A percentile compares a stretch with the other conserved stretches of the same genome.
Evolutionary conservation across 768 basidiomycete genomes (phyloP).

Genomic region (Piloderma croceum): DNA sequence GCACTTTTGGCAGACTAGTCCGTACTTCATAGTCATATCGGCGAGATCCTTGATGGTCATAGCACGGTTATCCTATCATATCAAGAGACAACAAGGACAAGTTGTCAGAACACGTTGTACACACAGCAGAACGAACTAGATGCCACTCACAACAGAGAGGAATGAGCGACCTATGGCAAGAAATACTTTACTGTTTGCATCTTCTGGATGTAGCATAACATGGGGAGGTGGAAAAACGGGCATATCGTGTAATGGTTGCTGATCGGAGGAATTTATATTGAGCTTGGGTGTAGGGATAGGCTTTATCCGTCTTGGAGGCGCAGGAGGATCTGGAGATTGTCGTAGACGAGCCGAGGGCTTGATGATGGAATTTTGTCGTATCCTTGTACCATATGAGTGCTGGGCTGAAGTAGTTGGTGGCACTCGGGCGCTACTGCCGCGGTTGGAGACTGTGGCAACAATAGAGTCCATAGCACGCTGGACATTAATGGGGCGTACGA

Average conservation of each 20-base stretch:
- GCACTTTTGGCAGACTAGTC: constrained; percentile 73
- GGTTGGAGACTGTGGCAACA: too few species aligned
- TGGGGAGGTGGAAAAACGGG: constrained; percentile 55
- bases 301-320: constrained; percentile 27
- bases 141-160: constrained; percentile 59
- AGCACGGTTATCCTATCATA: constrained; percentile 80
- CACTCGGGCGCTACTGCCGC: too few species aligned
- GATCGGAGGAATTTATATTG: constrained; percentile 3
- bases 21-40: constrained; percentile 58
- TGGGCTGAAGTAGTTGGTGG: too few species aligned
- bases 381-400: constrained; percentile 50
- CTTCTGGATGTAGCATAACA: constrained; percentile 68
- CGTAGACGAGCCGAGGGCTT: constrained; percentile 48
- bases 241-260: constrained; percentile 17
- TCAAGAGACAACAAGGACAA: too few species aligned
- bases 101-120: constrained; percentile 14
- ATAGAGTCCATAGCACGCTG: too few species aligned
- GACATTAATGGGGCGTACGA: too few species aligned
- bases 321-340: constrained; percentile 35
- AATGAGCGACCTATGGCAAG: constrained; percentile 68
- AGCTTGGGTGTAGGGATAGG: constrained; percentile 18
- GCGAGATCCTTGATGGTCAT: constrained; percentile 86
- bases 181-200: constrained; percentile 66
- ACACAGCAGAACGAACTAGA: constrained; percentile 13
- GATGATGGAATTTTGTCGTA: constrained; percentile 46